These are phyloP conservation scores for Tricholoma sp. DNA, from an alignment of 768 basidiomycete genomes.

Conservation along the genomic window DNA sequence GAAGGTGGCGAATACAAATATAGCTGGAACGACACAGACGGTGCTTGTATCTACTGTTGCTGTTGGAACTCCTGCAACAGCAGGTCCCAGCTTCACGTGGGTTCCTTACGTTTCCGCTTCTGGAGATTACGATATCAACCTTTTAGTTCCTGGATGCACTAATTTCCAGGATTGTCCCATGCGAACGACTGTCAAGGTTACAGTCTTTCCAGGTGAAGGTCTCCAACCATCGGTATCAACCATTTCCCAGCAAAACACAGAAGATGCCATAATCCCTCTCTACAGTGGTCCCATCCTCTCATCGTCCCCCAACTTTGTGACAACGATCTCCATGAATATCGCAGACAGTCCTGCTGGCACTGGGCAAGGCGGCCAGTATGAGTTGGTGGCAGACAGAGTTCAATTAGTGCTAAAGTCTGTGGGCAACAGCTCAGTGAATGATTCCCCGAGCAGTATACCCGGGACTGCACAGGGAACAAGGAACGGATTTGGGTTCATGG, in stretches of 20 bases:
- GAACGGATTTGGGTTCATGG: conserved; percentile 79
- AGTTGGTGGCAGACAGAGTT: conserved; percentile 84
- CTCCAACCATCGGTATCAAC: conserved; percentile 62
- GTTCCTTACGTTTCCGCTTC: conserved; percentile 88
- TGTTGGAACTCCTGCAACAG: conserved; percentile 54
- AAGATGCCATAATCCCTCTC: conserved; percentile 56
- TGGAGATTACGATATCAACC: conserved; percentile 79
- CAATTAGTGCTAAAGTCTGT: conserved; percentile 70
- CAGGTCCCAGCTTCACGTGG: conserved; percentile 84
- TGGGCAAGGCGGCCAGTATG: conserved; percentile 64
- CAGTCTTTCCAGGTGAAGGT: conserved; percentile 73
- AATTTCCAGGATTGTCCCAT: conserved; percentile 72
- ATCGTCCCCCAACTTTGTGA: conserved; percentile 62
- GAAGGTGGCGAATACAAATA: conserved; percentile 60
- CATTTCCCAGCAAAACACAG: conserved; percentile 65
- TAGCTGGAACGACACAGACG: conserved; percentile 74
- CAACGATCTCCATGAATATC: conserved; percentile 72
- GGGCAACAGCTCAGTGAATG: conserved; percentile 33
- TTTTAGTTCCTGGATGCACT: conserved; percentile 85
- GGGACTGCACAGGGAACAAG: conserved; percentile 27
- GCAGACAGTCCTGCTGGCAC: conserved; percentile 57
- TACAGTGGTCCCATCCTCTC: conserved; percentile 86
- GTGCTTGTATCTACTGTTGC: conserved; percentile 66
- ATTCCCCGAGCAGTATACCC: conserved; percentile 26
- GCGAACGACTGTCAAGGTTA: conserved; percentile 79